Base-by-base conservation (phyloP, 805 yeast genomes). In the Ogataea polymorpha region DNA sequence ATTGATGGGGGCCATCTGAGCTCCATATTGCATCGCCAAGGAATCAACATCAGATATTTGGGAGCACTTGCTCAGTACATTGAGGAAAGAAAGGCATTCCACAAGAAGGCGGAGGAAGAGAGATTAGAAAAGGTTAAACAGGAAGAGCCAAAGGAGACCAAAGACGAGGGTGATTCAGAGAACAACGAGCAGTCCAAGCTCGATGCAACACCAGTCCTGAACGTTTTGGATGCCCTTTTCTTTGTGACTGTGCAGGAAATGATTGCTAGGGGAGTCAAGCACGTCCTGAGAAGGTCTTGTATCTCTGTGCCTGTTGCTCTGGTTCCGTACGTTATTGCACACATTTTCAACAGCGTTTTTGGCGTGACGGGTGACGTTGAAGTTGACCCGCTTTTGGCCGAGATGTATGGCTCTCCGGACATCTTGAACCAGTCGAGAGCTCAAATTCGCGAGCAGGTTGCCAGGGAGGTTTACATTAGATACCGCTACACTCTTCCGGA, bases 21-120 rank as follows among this genome's bases (percentile, higher is more conserved):
- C 14, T 67, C 71, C 30, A 59, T 72, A 39, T 63, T 91, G 64
- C 99, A 93, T 63, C 76, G 75, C 48, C 69, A 71, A 41, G 99
- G 99, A 71, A 80, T 91, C 61, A 90, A 88, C 62, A 59, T 90
- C 65, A 83, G 98, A 68, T 91, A 91, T 58, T 71, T 91, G 55
- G 96, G 96, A 45, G 62, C 56, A 13, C 58, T 86, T 49, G 80
- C 80, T 16, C 55, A 46, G 8, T 34, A 44, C 8, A 33, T 50
- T 21, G 53, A 49, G 24, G 18, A 38, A 25, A 50, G 39, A 66
- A 59, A 35, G 55, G 34, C 14, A 39, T 42, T 37, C 51, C 24
- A 56, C 65, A 33, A 55, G 52, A 63, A 40, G 27, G 27, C 27
- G 13, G 57, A 60, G 28, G 50, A 64, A 25, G 66, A 63, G 9